Base-by-base conservation (phyloP, 2,329 filamentous ascomycete species). In the Laburnicola sp. region DNA sequence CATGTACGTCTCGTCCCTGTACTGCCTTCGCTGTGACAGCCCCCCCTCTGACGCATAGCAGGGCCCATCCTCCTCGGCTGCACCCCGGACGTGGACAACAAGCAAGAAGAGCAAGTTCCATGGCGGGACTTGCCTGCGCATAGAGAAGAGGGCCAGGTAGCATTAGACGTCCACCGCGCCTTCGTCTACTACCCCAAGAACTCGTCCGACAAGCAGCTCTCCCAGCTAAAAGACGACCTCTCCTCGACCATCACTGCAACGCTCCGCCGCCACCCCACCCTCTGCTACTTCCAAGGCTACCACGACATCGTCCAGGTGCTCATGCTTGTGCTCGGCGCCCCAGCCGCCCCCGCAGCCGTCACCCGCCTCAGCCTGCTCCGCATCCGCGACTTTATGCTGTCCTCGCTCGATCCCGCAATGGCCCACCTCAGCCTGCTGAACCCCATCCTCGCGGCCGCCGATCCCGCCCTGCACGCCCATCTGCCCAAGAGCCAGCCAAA, bases 291-390 rank as follows among this genome's bases (percentile, higher is more conserved):
- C 73, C 94, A 99, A 76, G 94, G 94, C 70, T 99, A 95, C 72
- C 94, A 99, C 74, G 94, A 99, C 76, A 97, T 99, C 66, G 94
- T 90, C 63, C 95, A 99, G 75, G 94, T 99, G 23, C 82, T 99
- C 53, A 82, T 97, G 35, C 82, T 99, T 10, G 92, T 97, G 8
- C 80, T 99, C 3, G 86, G 87, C 0, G 76, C 83, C 7, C 66
- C 79, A 22, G 70, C 79, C 47, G 86, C 89, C 11, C 78, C 81
- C 16, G 72, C 79, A 5, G 84, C 87, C 11, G 84, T 95, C 28
- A 82, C 88, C 30, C 87, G 89, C n/a, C 84, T 99, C 51, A 96
- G 92, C 2, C 80, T 92, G 28, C 82, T 97, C 38, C 88, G 91
- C 46, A 97, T 99, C 69, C 86, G 94, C 56, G 94, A 99, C 75